Evolutionary conservation across 73 alveolate species (phyloP).

Genomic region (Paramecium octaurelia): DNA sequence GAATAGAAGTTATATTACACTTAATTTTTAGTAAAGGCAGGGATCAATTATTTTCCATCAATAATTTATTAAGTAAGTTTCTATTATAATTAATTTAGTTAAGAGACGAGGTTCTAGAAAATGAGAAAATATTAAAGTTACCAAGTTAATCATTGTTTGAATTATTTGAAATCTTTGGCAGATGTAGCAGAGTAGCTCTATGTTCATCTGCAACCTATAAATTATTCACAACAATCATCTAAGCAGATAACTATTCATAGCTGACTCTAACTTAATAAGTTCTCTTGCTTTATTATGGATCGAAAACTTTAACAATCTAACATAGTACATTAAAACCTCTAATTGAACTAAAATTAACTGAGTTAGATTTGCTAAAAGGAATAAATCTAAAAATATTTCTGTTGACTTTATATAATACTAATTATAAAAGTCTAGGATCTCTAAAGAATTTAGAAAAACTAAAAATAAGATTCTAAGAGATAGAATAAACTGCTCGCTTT

Average conservation of each 20-base stretch:
- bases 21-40: neutral
- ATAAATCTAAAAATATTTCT: neutral
- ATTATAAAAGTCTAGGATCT: neutral
- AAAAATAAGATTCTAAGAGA: neutral
- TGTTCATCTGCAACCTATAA: neutral
- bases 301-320: neutral
- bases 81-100: neutral
- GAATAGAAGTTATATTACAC: neutral
- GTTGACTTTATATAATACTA: neutral
- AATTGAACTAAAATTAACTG: neutral
- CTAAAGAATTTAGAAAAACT: neutral
- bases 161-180: neutral
- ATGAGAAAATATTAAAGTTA: neutral
- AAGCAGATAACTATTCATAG: neutral
- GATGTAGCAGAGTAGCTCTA: neutral
- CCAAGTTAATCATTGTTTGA: neutral
- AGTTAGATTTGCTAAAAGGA: neutral
- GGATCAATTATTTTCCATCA: neutral
- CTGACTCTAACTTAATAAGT: neutral
- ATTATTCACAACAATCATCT: neutral
- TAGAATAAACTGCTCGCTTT: neutral
- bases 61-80: neutral
- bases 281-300: neutral
- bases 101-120: neutral
- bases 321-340: neutral